phyloP scores from a whole-genome alignment of 148 eudicot genomes.

The Amaranthus palmeri region DNA sequence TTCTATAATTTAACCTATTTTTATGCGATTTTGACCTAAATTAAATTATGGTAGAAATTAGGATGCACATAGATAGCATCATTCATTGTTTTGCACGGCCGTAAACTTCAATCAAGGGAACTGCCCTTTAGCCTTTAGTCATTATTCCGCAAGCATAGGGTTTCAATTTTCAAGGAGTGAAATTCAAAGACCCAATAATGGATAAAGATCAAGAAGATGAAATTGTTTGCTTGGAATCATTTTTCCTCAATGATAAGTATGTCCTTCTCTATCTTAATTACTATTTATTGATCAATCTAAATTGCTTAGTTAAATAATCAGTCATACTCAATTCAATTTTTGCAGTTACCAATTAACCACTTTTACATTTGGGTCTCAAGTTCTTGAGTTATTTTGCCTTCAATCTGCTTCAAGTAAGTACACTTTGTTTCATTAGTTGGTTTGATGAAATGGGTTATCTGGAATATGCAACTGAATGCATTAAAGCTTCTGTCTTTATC shows the following conservation, averaged over 20 bases:
- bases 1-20: too few species aligned
- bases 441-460: slow-evolving; percentile 7
- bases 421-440: background rate
- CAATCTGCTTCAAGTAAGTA: slow-evolving; percentile 86
- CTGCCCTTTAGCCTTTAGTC: background rate
- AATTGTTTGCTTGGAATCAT: slow-evolving; percentile 65
- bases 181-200: slow-evolving; percentile 12
- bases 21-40: too few species aligned
- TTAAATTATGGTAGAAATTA: too few species aligned
- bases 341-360: slow-evolving; percentile 77
- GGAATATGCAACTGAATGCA: background rate
- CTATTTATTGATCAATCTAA: background rate
- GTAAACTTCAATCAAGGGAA: too few species aligned
- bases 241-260: slow-evolving; percentile 83
- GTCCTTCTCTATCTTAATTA: background rate
- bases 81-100: too few species aligned
- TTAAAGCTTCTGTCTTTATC: background rate
- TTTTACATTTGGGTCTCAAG: slow-evolving; percentile 80
- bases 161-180: background rate
- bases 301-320: background rate
- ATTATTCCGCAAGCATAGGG: background rate
- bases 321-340: background rate
- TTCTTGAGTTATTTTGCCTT: slow-evolving; percentile 75
- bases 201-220: slow-evolving; percentile 50
- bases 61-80: too few species aligned